Percentiles rank a stretch among this genome's conserved stretches.
Conservation (phyloP, 257 asterid genomes). For the Orobanche coerulescens region DNA sequence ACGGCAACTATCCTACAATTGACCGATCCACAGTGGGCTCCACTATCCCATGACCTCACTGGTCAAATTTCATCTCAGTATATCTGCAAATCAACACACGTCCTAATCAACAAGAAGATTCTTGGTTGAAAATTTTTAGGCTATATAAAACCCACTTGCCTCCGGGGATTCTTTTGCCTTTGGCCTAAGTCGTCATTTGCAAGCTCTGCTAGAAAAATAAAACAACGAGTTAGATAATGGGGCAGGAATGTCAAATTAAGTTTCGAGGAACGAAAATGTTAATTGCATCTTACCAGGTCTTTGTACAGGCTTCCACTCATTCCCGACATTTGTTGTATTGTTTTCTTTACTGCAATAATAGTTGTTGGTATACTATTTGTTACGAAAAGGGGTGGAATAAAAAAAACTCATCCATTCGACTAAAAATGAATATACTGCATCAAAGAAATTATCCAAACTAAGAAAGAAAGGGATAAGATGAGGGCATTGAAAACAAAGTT, state of each 20-base stretch:
- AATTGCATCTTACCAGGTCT: constrained; percentile 51
- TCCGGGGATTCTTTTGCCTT: constrained; percentile 89
- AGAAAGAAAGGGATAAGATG: no score
- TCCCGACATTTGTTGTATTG: constrained; percentile 34
- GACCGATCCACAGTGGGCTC: constrained; percentile 38
- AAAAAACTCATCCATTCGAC: no score
- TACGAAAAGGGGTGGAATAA: not conserved
- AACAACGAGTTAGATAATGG: not conserved
- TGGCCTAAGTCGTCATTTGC: constrained; percentile 66
- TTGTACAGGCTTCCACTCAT: constrained; percentile 58
- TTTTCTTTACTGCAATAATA: constrained; percentile 65
- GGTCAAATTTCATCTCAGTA: constrained; percentile 89
- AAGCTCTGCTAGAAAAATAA: constrained; percentile 34
- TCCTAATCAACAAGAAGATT: not conserved
- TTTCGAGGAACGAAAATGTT: not conserved
- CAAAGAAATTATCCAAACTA: no score
- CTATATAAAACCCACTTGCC: constrained; percentile 32
- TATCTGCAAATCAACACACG: constrained; percentile 52
- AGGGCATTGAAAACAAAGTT: no score
- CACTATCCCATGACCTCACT: constrained; percentile 40
- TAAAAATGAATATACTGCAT: no score
- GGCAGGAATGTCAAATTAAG: not conserved
- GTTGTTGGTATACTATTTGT: not conserved
- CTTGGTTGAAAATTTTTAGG: not conserved
- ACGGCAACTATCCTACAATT: constrained; percentile 26